These are phyloP conservation scores for Sideroxylon spinosum DNA, from an alignment of 179 eudicot genomes.

Conservation along the genomic window DNA sequence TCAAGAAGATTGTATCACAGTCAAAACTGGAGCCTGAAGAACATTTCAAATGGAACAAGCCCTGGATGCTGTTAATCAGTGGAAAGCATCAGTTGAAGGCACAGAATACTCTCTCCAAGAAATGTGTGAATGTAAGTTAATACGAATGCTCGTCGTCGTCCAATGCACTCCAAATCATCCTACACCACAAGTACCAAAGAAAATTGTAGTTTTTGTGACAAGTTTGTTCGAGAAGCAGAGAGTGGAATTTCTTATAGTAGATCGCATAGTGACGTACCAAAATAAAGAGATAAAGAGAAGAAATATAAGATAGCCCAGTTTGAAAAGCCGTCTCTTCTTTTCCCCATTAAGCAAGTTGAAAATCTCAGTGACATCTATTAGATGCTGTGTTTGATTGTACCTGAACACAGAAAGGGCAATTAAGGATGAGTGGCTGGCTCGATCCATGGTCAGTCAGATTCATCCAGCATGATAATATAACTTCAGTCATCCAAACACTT, in stretches of 20 bases:
- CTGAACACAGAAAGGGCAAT: slow-evolving; percentile 22
- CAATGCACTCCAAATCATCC: slow-evolving; percentile 29
- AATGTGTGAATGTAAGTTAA: neutral
- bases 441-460: neutral
- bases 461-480: neutral
- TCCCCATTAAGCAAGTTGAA: slow-evolving; percentile 78
- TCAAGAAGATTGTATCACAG: neutral
- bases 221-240: no score
- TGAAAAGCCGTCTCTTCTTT: slow-evolving; percentile 76
- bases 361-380: slow-evolving; percentile 85
- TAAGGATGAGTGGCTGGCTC: neutral
- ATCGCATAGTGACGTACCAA: slow-evolving; percentile 39
- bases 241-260: neutral
- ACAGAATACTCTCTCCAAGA: no score
- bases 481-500: neutral
- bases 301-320: slow-evolving; percentile 61
- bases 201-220: neutral
- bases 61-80: neutral
- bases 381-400: slow-evolving; percentile 67
- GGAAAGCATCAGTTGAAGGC: neutral
- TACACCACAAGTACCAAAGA: neutral
- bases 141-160: slow-evolving; percentile 19
- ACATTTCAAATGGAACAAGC: neutral
- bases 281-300: slow-evolving; percentile 71
- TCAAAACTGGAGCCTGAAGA: neutral